Percentiles rank a stretch among this genome's conserved stretches.
These are phyloP conservation scores for Beauveria varroae DNA, from an alignment of 2,329 filamentous ascomycete species.

Conservation along the genomic window DNA sequence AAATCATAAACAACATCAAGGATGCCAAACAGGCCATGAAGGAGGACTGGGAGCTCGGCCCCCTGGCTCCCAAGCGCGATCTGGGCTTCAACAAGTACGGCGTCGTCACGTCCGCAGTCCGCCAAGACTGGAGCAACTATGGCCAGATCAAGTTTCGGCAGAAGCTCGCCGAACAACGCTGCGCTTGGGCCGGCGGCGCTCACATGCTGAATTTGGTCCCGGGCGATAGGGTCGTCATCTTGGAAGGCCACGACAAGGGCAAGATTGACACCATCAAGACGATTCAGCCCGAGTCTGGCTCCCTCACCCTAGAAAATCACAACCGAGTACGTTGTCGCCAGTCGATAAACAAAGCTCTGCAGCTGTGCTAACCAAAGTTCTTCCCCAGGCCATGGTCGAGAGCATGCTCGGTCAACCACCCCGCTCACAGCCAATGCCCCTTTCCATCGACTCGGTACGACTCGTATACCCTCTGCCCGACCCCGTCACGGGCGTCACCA, in stretches of 20 bases:
- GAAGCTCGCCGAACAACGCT: conserved; percentile 34
- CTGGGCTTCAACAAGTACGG: conserved; percentile 57
- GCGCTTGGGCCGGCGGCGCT: conserved; percentile 47
- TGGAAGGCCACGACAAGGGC: conserved; percentile 71
- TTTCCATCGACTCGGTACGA: conserved; percentile 66
- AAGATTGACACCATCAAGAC: conserved; percentile 67
- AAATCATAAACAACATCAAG: conserved; percentile 29
- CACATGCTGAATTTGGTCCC: conserved; percentile 37
- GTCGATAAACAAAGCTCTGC: not conserved
- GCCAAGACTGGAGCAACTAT: conserved; percentile 28
- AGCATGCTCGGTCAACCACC: conserved; percentile 31
- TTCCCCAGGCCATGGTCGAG: conserved; percentile 36
- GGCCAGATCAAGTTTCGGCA: conserved; percentile 22
- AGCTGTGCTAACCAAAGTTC: conserved; percentile 24
- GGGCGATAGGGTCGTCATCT: conserved; percentile 61
- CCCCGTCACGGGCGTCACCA: conserved; percentile 52
- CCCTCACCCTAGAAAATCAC: conserved; percentile 53
- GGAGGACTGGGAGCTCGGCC: conserved; percentile 73
- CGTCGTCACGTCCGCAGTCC: conserved; percentile 34
- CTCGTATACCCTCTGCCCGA: conserved; percentile 73
- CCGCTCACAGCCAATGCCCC: conserved; percentile 30
- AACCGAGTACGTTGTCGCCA: conserved; percentile 50
- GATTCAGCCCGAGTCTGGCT: conserved; percentile 47
- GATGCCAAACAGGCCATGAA: conserved; percentile 45
- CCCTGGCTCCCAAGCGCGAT: conserved; percentile 70